Base-by-base conservation (phyloP, 176 grass and related monocot species). In the Urochloa ruziziensis region DNA sequence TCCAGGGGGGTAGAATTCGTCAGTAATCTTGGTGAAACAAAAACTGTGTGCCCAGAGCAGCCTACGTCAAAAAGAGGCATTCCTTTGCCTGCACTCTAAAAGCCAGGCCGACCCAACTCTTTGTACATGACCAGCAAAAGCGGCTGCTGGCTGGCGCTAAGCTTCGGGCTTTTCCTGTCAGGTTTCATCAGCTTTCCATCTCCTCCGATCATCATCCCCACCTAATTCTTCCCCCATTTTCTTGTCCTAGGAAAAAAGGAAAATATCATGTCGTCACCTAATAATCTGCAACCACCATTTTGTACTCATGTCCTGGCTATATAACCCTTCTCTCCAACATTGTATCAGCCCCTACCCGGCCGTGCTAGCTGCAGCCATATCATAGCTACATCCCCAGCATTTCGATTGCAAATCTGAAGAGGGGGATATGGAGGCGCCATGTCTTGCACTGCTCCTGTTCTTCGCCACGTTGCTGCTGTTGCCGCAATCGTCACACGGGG, bases 1-100 rank as follows among this genome's bases (percentile, higher is more conserved):
- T 37, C 17, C 16, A 77, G 10, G 39, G 54, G n/a, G 2, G 12
- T 11, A 19, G 29, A 36, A 29, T 28, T 15, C 9, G 17, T 7
- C 14, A 32, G 35, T 1, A 7, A 74, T 32, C 64, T 52, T 18
- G 14, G 10, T 13, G 47, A 29, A 51, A 48, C 52, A 77, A 33
- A 58, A 23, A 58, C 23, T 3, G 58, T 49, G 83, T 30, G 78
- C 10, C 16, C 23, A 35, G 44, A 62, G 3, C 39, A 40, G 39
- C 19, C 21, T 33, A 10, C 29, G 28, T 51, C 39, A 67, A 46
- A 78, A 94, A 83, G 62, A 46, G 0, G 27, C 67, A 65, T 93
- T 86, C 74, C 93, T 96, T 96, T 84, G 79, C 63, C 80, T 59
- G 76, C 83, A 96, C 93, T 93, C 93, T 96, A 96, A 93, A 96